Base-by-base conservation (phyloP, 192 early-diverging fungal species). In the Dissophora ornata region DNA sequence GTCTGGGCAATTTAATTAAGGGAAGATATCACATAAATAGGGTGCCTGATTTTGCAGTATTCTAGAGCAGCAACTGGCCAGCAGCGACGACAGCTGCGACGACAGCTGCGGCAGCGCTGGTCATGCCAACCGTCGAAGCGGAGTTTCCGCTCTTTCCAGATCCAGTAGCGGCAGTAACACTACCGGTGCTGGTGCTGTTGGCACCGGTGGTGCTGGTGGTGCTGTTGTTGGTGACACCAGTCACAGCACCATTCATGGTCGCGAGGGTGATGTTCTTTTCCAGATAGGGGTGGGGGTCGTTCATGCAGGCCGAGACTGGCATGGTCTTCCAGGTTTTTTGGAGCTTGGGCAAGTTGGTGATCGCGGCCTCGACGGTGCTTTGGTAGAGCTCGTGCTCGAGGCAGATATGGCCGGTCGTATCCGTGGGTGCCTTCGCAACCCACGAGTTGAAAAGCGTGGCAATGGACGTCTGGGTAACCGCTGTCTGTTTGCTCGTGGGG, bases 331-430 rank as follows among this genome's bases (percentile, higher is more conserved):
- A 83, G 13, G 67, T 58, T 3, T 56, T 52, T 28, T 78, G 68
- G 24, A 84, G 42, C 10, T 53, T 46, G 26, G 83, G 83, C 26
- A 84, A 38, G 46, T 77, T 69, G 25, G 57, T 55, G 29, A 86
- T 81, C 10, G 84, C 84, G 22, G 80, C 65, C 49, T 79, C 54
- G 26, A 86, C 82, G 24, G 84, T 75, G 38, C 47, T 66, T 9
- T 51, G 34, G 47, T 81, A 80, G 7, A 86, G 56, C 62, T 86
- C 84, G 52, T 86, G 84, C 57, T 83, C 80, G 13, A 86, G 62
- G 25, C 57, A 61, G 32, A 86, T 44, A 61, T 81, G 80, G 50
- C 84, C 84, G 0, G 49, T 64, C 47, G 71, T 75, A 44, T 79
- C 66, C 49, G 46, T 80, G 13, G 73, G 34, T 13, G 77, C 84